Base-by-base conservation (phyloP, 2,329 filamentous ascomycete genomes). In the Cercospora sp. region DNA sequence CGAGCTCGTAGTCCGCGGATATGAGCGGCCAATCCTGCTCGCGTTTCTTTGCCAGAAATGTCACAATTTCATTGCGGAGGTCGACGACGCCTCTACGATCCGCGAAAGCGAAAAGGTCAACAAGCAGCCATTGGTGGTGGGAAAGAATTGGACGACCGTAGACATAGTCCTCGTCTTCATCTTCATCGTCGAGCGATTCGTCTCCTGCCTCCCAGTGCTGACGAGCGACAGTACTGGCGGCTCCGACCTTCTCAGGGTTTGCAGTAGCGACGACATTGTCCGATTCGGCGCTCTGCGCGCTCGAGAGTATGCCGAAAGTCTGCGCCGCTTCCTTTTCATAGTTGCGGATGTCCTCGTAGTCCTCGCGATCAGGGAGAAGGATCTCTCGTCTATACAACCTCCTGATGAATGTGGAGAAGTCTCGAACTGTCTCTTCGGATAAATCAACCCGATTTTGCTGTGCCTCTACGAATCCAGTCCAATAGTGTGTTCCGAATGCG, bases 51-150 rank as follows among this genome's bases (percentile, higher is more conserved):
- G 43, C 57, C 6, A 66, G 21, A 5, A 57, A 4, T 5, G 58
- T 61, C 26, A 62, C 30, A 13, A 66, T 61, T 4, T 57, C 21
- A 58, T 65, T 18, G 2, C 34, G 58, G 18, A 61, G 62, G 7
- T 55, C 34, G 1, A 5, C 16, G 26, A 66, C 21, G 4, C 64
- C 43, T 55, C 64, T 43, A 3, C 64, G 57, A 18, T 61, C 40
- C n/a, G 58, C 37, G 21, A 66, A 66, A 9, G 45, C 28, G 40
- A 55, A 61, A 5, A 66, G 58, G 40, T 62, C 40, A 1, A 66
- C 55, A 3, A 61, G 64, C 58, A 53, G 51, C 21, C 24, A 28
- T 18, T 28, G 21, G 7, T 30, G 28, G 21, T 5, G 51, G 24
- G 51, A 3, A 18, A 10, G 43, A 3, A 49, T 2, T 8, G 16